These are phyloP conservation scores for Pecoramyces ruminantium DNA, from an alignment of 192 early-diverging fungal species.

Conservation along the genomic window DNA sequence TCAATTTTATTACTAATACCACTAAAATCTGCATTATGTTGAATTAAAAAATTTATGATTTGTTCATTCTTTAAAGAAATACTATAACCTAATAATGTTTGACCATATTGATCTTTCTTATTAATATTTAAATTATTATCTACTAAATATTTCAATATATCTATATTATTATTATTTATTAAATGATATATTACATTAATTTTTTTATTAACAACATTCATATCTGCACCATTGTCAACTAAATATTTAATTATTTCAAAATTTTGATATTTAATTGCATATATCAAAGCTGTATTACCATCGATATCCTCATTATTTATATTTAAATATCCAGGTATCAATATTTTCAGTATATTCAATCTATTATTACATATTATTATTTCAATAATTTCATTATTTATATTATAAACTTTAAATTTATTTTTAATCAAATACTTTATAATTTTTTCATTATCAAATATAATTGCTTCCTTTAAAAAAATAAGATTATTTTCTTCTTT, in stretches of 20 bases:
- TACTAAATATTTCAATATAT: neutral
- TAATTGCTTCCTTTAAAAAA: neutral
- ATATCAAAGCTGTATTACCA: neutral
- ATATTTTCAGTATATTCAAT: neutral
- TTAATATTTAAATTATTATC: neutral
- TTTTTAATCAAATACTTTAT: neutral
- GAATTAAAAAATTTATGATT: neutral
- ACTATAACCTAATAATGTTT: neutral
- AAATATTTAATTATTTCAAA: neutral
- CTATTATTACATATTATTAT: neutral
- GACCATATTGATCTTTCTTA: neutral
- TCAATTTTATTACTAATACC: neutral
- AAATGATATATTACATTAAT: neutral
- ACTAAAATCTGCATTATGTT: neutral
- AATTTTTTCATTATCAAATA: neutral
- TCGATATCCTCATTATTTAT: neutral
- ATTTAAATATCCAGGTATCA: neutral
- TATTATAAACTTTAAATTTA: neutral
- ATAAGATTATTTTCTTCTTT: neutral
- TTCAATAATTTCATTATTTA: neutral
- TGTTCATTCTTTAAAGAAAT: neutral
- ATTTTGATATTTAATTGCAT: neutral
- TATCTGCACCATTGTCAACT: neutral
- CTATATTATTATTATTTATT: neutral
- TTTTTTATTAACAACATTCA: neutral